Evolutionary conservation across 2,329 filamentous ascomycete genomes (phyloP).

Genomic region (Sporothrix schenckii): DNA sequence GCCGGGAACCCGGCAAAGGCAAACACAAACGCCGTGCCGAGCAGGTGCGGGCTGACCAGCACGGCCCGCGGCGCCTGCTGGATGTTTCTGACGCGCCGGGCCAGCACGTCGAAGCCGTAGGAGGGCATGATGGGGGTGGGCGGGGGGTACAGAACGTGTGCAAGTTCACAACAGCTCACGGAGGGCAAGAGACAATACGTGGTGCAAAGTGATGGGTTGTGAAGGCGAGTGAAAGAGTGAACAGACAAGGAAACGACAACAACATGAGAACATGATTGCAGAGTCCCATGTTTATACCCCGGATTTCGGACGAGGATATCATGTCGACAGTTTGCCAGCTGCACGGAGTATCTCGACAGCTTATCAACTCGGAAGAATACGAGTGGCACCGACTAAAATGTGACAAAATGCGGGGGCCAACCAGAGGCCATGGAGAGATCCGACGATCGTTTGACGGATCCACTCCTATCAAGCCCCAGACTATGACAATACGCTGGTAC

Average conservation of each 20-base stretch:
- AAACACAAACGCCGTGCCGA: constrained; percentile 14
- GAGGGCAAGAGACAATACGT: background rate
- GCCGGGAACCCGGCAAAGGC: constrained; percentile 5
- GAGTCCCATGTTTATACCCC: constrained; percentile 13
- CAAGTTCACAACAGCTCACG: too few relatives aligned
- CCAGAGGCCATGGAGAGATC: background rate
- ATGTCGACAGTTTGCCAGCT: background rate
- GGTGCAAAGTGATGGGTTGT: background rate
- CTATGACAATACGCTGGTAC: too few relatives aligned
- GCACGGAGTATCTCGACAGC: background rate
- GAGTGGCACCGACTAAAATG: background rate
- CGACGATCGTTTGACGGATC: background rate
- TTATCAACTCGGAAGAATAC: constrained; percentile 12
- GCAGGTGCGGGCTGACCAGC: background rate
- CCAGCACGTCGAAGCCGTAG: constrained; percentile 14
- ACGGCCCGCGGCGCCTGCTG: background rate
- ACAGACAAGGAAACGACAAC: background rate
- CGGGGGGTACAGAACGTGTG: too few relatives aligned
- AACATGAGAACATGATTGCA: background rate
- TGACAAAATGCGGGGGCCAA: background rate
- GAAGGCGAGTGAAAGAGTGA: constrained; percentile 1
- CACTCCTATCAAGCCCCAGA: background rate
- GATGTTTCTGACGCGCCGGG: constrained; percentile 10
- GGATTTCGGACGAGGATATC: background rate
- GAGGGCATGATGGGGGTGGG: background rate